phyloP scores from a whole-genome alignment of 139 green algal genomes.

The Chlamydomonas sphaeroides region DNA sequence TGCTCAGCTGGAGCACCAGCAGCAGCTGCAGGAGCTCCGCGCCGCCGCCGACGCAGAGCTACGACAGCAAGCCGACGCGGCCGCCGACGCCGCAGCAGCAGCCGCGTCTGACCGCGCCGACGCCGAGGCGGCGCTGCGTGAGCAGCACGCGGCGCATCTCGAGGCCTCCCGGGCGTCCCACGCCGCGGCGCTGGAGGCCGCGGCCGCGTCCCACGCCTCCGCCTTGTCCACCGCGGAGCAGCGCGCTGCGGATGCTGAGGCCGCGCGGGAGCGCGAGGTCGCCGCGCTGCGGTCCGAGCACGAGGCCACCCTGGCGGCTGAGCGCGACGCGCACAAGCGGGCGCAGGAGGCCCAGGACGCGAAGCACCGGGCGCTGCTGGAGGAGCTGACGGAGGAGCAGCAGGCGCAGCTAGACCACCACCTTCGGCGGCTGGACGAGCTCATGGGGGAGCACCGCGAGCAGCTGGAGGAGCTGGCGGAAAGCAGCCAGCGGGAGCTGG shows the following conservation, averaged over 20 bases:
- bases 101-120: no score
- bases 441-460: not conserved
- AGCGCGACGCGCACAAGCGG: not conserved
- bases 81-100: not conserved
- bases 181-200: no score
- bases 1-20: not conserved
- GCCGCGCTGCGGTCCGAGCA: not conserved
- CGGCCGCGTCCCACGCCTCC: no score
- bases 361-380: not conserved
- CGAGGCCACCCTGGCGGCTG: not conserved
- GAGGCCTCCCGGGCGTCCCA: no score
- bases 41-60: not conserved
- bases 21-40: slow-evolving; percentile 10
- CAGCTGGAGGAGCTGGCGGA: slow-evolving; percentile 15
- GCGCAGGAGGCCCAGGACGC: not conserved
- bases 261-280: not conserved
- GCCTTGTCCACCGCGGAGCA: not conserved
- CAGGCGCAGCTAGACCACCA: not conserved
- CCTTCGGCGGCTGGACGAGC: not conserved
- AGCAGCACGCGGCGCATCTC: no score
- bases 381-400: slow-evolving; percentile 25
- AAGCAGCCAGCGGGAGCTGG: not conserved
- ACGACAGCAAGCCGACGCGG: not conserved
- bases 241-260: not conserved
- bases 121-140: no score